A percentile compares a stretch with the other conserved stretches of the same genome.
Conservation (phyloP, 257 asterid species). For the Solanum boliviense region DNA sequence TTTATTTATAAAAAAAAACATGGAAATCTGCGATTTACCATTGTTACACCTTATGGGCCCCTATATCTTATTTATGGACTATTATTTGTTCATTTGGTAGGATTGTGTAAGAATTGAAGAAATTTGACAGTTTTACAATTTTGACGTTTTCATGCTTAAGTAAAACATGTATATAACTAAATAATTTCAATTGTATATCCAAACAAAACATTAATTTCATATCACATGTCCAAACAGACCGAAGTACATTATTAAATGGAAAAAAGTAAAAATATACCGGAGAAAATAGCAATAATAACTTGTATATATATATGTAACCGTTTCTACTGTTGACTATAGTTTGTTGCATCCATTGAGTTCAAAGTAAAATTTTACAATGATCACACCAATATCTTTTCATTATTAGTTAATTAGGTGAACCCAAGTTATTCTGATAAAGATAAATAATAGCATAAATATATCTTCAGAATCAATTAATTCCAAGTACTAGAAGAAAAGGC, state of each 20-base stretch:
- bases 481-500: neutral
- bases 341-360: neutral
- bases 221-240: neutral
- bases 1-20: neutral
- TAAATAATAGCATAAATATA: neutral
- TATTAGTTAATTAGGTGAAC: neutral
- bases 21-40: neutral
- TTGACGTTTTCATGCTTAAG: neutral
- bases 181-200: fast-evolving
- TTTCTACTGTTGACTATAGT: neutral
- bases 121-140: neutral
- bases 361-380: neutral
- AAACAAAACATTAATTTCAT: neutral
- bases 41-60: neutral
- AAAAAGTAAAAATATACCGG: no score
- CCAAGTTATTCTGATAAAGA: neutral
- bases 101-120: neutral
- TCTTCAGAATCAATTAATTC: neutral
- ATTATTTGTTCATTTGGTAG: neutral
- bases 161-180: no score
- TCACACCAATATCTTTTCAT: neutral
- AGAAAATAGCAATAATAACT: neutral
- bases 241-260: neutral
- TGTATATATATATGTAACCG: neutral
- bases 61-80: neutral